Evolutionary conservation across 1,139 yeast genomes (phyloP).

Genomic region (Pichia sp.): DNA sequence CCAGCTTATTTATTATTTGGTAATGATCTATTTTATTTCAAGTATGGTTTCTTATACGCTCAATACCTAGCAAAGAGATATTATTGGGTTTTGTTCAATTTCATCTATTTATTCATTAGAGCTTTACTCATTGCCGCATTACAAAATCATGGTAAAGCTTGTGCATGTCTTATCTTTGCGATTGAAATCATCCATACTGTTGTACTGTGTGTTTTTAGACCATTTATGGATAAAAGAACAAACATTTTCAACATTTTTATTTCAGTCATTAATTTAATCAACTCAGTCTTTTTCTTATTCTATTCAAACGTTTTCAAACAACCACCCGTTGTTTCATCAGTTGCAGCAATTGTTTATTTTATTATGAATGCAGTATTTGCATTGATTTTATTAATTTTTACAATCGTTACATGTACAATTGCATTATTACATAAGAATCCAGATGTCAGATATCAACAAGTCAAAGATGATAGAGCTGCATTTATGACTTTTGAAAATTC

Average conservation of each 20-base stretch:
- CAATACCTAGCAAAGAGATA: conserved; percentile 85
- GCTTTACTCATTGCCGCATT: conserved; percentile 82
- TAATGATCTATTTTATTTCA: conserved; percentile 70
- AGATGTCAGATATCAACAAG: conserved; percentile 91
- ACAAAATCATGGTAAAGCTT: conserved; percentile 73
- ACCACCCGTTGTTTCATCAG: conserved; percentile 81
- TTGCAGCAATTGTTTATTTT: conserved; percentile 90
- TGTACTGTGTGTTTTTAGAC: conserved; percentile 62
- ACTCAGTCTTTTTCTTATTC: conserved; percentile 80
- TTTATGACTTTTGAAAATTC: conserved; percentile 55
- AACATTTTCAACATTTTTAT: conserved; percentile 86
- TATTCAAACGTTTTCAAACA: conserved; percentile 80
- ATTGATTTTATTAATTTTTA: conserved; percentile 69
- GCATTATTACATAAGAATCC: conserved; percentile 88
- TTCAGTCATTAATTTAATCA: conserved; percentile 69
- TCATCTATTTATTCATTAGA: conserved; percentile 63
- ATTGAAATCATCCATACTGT: conserved; percentile 67
- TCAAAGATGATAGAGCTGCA: conserved; percentile 93
- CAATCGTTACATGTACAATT: conserved; percentile 78
- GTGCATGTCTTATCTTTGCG: conserved; percentile 68
- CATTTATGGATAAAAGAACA: conserved; percentile 92
- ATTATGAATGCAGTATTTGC: conserved; percentile 87
- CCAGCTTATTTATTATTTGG: conserved; percentile 92
- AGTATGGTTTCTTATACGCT: conserved; percentile 88
- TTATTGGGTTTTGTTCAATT: conserved; percentile 66